Evolutionary conservation across 2,329 filamentous ascomycete genomes (phyloP).

Genomic region (Colletotrichum sp.): DNA sequence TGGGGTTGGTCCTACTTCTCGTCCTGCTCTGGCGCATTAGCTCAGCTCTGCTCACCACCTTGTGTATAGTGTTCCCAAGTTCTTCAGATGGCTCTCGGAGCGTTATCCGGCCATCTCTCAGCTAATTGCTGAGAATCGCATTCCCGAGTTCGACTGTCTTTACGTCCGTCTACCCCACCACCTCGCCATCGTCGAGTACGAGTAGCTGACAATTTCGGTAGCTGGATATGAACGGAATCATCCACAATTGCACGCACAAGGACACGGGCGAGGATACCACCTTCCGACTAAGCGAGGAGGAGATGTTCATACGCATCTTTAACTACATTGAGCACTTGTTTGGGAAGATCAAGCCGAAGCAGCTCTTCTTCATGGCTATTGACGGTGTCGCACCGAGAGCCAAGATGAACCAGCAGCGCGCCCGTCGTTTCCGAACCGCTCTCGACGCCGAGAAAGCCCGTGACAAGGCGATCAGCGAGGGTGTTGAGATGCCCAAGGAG

Average conservation of each 20-base stretch:
- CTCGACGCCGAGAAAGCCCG: constrained; percentile 87
- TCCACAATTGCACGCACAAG: constrained; percentile 99
- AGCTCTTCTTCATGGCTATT: constrained; percentile 99
- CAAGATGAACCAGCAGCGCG: constrained; percentile 99
- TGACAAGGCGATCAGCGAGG: constrained; percentile 90
- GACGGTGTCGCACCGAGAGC: constrained; percentile 96
- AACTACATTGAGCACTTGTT: constrained; percentile 99
- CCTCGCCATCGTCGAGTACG: constrained; percentile 28
- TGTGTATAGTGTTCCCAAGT: constrained; percentile 72
- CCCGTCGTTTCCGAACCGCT: constrained; percentile 92
- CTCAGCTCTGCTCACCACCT: background rate
- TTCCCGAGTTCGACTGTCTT: constrained; percentile 97
- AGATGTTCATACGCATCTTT: constrained; percentile 99
- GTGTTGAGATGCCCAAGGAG: constrained; percentile 92
- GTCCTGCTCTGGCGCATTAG: background rate
- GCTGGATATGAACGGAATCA: constrained; percentile 99
- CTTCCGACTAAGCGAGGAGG: constrained; percentile 93
- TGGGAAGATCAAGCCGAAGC: constrained; percentile 97
- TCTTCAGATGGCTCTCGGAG: constrained; percentile 99
- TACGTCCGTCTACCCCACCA: constrained; percentile 63
- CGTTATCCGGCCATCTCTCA: constrained; percentile 98
- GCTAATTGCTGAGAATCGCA: constrained; percentile 97
- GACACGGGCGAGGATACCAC: constrained; percentile 86
- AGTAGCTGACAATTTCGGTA: constrained; percentile 43
- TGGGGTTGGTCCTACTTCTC: constrained; percentile 29